Base-by-base conservation (phyloP, 1,284 basidiomycete species). In the Cryptococcus wingfieldii region DNA sequence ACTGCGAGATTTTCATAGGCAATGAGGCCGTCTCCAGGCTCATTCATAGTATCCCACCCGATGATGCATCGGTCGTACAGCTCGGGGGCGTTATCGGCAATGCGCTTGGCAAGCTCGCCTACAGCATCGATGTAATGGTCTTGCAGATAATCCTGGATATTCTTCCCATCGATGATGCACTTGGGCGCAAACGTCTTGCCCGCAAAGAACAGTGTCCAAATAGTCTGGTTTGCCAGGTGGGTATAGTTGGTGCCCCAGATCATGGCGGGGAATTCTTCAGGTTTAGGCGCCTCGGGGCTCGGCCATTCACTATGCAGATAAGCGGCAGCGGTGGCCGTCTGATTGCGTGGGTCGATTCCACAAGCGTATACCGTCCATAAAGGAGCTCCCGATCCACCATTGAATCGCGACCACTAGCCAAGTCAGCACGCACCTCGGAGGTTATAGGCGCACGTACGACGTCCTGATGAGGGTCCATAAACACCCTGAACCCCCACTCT, bases 391-490 rank as follows among this genome's bases (percentile, higher is more conserved):
- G 91, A 96, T 7, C 95, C 95, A 23, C 95, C 94, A 5, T 90
- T 89, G 79, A 94, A 97, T 41, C 95, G 88, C 1, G 94, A 97
- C 90, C 95, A 98, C 92, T 96, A 69, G 45, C n/a, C 50, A 31
- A 16, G 7, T 44, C 38, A 38, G 31, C 18, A 16, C 16, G 18
- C n/a, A n/a, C n/a, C 23, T n/a, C 4, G 25, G 38, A 13, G 14
- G 4, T 25, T 8, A 19, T 10, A 39, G 14, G 34, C 37, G 37
- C 1, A 84, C 93, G 74, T 72, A 96, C 93, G 38, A 86, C 83
- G 71, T 98, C 95, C 78, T 98, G 95, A 77, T 98, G 95, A 5
- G 95, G 94, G 72, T 98, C 93, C 82, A 98, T 87, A 75, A 86
- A 96, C 5, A 98, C 84, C 63, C 84, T 84, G 78, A 98, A 98